phyloP scores from a whole-genome alignment of 306 rosid species.

The Mimosa pudica region DNA sequence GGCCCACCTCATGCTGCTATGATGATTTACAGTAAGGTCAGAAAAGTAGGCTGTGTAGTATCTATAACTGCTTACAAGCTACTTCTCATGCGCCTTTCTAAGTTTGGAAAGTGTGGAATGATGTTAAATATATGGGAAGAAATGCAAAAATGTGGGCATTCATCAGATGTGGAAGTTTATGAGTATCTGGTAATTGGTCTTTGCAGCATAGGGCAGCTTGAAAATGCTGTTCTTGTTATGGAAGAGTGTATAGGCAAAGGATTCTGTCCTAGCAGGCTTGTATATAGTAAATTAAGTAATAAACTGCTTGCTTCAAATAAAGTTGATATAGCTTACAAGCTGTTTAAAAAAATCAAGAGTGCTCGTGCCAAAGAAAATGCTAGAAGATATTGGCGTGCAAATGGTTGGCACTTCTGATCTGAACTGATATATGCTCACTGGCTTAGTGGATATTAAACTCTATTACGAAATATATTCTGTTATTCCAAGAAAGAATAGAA shows the following conservation, averaged over 20 bases:
- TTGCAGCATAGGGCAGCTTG: conserved; percentile 81
- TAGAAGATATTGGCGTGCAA: conserved; percentile 71
- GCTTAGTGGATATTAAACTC: conserved; percentile 5
- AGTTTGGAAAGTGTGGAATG: conserved; percentile 85
- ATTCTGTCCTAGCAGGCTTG: conserved; percentile 78
- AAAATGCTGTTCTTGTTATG: conserved; percentile 87
- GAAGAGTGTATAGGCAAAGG: conserved; percentile 79
- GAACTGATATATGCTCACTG: conserved; percentile 34
- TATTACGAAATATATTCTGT: background rate
- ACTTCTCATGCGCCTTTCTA: conserved; percentile 77
- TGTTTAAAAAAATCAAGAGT: conserved; percentile 67
- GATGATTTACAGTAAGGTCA: conserved; percentile 71
- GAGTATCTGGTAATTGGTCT: conserved; percentile 76
- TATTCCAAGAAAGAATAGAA: background rate
- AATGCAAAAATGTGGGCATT: conserved; percentile 81
- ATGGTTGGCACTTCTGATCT: conserved; percentile 79
- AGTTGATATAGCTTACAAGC: conserved; percentile 67
- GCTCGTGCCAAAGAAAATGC: conserved; percentile 67
- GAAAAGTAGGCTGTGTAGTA: conserved; percentile 61
- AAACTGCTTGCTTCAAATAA: conserved; percentile 60
- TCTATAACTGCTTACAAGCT: conserved; percentile 74
- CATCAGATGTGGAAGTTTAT: conserved; percentile 71
- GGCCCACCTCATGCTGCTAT: conserved; percentile 94
- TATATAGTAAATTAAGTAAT: conserved; percentile 70
- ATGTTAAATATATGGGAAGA: conserved; percentile 76